A percentile compares a stretch with the other conserved stretches of the same genome.
phyloP scores from a whole-genome alignment of 116 monocot genomes.

The Zostera marina region DNA sequence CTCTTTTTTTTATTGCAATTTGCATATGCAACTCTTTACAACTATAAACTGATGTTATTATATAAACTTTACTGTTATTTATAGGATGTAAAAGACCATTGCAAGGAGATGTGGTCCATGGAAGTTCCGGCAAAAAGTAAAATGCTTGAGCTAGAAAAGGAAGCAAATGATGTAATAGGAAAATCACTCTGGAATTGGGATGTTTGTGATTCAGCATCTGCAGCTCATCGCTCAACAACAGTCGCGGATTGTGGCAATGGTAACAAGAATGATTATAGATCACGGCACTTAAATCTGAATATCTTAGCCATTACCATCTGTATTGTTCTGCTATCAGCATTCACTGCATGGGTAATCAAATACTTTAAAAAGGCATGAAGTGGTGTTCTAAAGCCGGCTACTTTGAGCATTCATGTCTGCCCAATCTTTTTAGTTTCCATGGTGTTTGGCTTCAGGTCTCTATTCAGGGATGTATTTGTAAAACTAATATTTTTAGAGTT shows the following conservation, averaged over 20 bases:
- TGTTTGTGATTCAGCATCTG: slow-evolving; percentile 8
- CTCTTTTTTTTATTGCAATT: neutral
- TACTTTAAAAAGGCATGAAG: no score
- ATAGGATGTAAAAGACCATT: slow-evolving; percentile 65
- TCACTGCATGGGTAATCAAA: slow-evolving; percentile 11
- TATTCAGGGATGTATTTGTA: no score
- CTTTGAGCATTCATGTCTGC: no score
- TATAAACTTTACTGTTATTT: neutral
- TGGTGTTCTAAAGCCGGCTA: no score
- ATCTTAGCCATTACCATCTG: slow-evolving; percentile 18
- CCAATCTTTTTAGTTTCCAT: no score
- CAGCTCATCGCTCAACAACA: neutral
- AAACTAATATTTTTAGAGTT: no score
- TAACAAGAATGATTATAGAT: neutral
- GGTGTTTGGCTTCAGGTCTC: no score
- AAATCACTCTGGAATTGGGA: slow-evolving; percentile 55
- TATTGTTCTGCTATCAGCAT: slow-evolving; percentile 26
- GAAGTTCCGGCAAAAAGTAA: slow-evolving; percentile 25
- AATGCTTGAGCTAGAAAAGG: slow-evolving; percentile 43
- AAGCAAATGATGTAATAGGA: slow-evolving; percentile 1
- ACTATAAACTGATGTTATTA: no score
- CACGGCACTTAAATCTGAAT: slow-evolving; percentile 6
- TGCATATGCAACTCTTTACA: neutral
- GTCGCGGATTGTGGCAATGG: neutral
- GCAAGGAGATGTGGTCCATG: slow-evolving; percentile 67